Conservation (phyloP, 2,329 filamentous ascomycete genomes). For the Pseudocercospora fijiensis region DNA sequence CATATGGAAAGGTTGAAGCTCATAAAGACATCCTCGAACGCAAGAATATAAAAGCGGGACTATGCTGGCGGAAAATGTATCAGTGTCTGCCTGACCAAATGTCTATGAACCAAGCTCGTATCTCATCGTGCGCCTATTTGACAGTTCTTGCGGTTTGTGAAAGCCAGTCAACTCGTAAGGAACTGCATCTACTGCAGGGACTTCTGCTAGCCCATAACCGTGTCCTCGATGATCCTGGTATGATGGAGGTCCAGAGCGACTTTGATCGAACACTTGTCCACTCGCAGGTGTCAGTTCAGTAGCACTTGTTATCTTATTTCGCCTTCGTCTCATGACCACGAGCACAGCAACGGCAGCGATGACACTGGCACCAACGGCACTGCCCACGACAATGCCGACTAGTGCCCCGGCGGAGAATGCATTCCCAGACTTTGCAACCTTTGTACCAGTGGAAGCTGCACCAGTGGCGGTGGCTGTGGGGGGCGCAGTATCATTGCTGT, state of each 20-base stretch:
- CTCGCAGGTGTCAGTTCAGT: background rate
- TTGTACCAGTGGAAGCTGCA: background rate
- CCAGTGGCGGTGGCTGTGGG: background rate
- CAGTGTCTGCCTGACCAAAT: too few species aligned
- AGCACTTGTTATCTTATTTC: background rate
- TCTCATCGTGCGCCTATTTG: background rate
- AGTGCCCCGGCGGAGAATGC: slow-evolving; percentile 6
- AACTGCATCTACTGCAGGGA: slow-evolving; percentile 3
- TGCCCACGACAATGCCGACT: slow-evolving; percentile 8
- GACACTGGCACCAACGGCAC: slow-evolving; percentile 1
- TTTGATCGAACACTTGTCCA: background rate
- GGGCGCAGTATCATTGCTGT: slow-evolving; percentile 1
- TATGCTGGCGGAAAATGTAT: background rate
- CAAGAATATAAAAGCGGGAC: background rate
- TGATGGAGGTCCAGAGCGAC: background rate
- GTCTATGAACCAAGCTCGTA: background rate
- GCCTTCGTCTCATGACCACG: background rate
- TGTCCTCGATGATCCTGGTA: slow-evolving; percentile 1
- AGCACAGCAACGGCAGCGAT: background rate
- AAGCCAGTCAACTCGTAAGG: slow-evolving; percentile 12
- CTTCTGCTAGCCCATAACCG: slow-evolving; percentile 2
- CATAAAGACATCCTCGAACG: background rate
- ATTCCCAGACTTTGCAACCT: background rate
- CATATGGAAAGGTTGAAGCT: too few species aligned
- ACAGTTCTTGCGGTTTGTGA: slow-evolving; percentile 7